Evolutionary conservation across 768 basidiomycete species (phyloP).

Genomic region (Psilocybe tampanensis): DNA sequence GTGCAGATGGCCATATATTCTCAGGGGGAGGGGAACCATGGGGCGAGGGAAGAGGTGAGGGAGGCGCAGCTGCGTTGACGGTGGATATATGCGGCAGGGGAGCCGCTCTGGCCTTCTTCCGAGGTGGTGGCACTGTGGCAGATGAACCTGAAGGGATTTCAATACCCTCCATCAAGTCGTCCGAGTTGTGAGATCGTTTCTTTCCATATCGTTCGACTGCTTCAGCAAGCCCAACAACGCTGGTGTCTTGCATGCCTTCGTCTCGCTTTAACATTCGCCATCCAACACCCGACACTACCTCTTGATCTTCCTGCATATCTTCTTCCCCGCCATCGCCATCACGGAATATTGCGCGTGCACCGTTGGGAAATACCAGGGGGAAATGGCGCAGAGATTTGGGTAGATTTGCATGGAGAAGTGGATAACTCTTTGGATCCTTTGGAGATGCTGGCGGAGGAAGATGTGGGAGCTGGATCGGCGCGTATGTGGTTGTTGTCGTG

Average conservation of each 20-base stretch:
- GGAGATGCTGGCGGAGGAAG: constrained; percentile 72
- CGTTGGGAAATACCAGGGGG: constrained; percentile 80
- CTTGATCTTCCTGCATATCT: constrained; percentile 75
- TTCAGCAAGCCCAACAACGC: constrained; percentile 68
- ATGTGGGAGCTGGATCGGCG: constrained; percentile 81
- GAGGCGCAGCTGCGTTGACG: constrained; percentile 74
- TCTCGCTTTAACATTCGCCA: constrained; percentile 80
- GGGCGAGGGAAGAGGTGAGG: constrained; percentile 83
- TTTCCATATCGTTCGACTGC: constrained; percentile 88
- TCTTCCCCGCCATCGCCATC: constrained; percentile 66
- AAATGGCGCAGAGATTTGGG: constrained; percentile 75
- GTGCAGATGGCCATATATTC: constrained; percentile 78
- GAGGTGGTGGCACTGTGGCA: constrained; percentile 56
- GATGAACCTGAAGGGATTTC: constrained; percentile 43
- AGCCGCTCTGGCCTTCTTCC: constrained; percentile 77
- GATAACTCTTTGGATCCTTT: constrained; percentile 80
- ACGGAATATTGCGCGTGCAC: constrained; percentile 77
- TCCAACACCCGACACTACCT: constrained; percentile 61
- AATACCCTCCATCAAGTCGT: constrained; percentile 54
- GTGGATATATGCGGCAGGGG: constrained; percentile 63
- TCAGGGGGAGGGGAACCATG: constrained; percentile 79
- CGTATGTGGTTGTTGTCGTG: constrained; percentile 86
- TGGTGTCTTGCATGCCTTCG: constrained; percentile 48
- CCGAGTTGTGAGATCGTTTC: constrained; percentile 72
- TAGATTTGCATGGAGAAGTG: constrained; percentile 73